Evolutionary conservation across 495 filamentous ascomycete genomes (phyloP), one percentile per base, ranked within the genome.

Genomic region (Penicillium manginii): DNA sequence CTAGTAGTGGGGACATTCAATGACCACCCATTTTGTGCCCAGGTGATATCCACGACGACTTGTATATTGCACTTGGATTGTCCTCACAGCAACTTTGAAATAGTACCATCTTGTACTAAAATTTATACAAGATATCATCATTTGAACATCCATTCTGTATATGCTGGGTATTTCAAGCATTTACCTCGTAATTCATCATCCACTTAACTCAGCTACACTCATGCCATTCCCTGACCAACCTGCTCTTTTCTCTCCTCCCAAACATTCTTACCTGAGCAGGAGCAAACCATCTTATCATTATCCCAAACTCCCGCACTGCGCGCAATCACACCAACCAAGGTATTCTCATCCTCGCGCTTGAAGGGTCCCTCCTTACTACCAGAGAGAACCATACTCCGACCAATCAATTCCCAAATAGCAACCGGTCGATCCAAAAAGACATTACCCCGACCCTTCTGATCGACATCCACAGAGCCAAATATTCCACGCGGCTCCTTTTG

Each of bases 181-280:
- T 40, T 40, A 61, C 17, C 55, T 43, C 45, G 48, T 11, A 57
- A 32, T 10, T 21, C 40, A 52, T 40, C 49, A 37, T 5, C 39
- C 45, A 47, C 9, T 23, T 23, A 9, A 31, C 26, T 7, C 29
- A 60, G 15, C 17, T 2, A 18, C 40, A 48, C 32, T 54, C 48
- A 96, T 51, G 88, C 72, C 89, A 98, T 97, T 7, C 94, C 94
- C 75, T 88, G 89, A 46, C 76, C 80, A 46, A 92, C 86, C 76
- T 96, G 89, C 69, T 98, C 93, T 78, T 87, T 88, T 68, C 94
- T 83, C 80, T 98, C 94, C 73, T 98, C 88, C 94, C 94, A 98
- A 32, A 98, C 81, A 63, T 92, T 97, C 86, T 98, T 97, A 3
- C 94, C 94, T 40, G 91, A 96, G 74, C 94, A 98, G 14, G 90